phyloP scores from a whole-genome alignment of 2,329 filamentous ascomycete genomes.

The Scleromitrula shiraiana region DNA sequence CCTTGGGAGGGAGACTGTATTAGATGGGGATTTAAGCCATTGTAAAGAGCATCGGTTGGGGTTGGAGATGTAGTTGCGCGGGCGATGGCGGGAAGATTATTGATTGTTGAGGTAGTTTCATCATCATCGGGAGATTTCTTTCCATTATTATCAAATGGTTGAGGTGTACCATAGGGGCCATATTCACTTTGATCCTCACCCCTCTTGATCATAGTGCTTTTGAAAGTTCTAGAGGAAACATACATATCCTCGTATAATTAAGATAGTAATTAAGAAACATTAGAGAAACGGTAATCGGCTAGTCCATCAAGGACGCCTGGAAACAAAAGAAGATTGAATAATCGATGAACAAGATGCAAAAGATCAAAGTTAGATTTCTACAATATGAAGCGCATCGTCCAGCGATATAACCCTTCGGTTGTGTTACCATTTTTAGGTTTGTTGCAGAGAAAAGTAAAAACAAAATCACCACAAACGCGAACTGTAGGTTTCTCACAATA shows the following conservation, averaged over 20 bases:
- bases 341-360: background rate
- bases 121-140: background rate
- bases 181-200: conserved; percentile 1
- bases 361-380: background rate
- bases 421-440: background rate
- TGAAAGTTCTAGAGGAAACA: background rate
- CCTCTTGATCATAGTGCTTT: background rate
- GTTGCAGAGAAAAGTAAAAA: background rate
- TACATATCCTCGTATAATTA: background rate
- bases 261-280: background rate
- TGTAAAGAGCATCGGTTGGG: background rate
- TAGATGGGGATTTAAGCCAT: background rate
- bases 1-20: background rate
- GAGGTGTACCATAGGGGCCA: background rate
- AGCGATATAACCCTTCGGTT: background rate
- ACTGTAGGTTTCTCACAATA: background rate
- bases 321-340: background rate
- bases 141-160: background rate
- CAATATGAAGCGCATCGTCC: background rate
- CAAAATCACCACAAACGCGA: background rate
- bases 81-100: background rate
- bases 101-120: background rate
- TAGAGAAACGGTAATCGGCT: background rate
- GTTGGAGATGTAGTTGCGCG: background rate
- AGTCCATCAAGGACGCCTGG: conserved; percentile 2